phyloP scores from a whole-genome alignment of 1,284 basidiomycete species.

The Xanthoconium separans region DNA sequence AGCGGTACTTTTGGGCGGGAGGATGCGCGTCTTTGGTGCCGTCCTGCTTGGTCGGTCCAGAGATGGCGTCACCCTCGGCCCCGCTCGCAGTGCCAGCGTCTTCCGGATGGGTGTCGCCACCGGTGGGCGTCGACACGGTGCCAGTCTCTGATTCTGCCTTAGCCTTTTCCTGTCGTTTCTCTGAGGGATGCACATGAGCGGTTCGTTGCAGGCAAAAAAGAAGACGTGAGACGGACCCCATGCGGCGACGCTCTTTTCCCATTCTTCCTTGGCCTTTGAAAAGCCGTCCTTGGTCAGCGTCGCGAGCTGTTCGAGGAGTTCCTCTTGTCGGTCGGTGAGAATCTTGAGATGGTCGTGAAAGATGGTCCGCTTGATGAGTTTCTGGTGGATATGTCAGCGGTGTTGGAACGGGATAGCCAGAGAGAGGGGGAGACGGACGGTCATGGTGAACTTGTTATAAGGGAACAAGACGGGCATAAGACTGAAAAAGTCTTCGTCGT shows the following conservation, averaged over 20 bases:
- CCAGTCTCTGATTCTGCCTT: constrained; percentile 42
- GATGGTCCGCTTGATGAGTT: constrained; percentile 80
- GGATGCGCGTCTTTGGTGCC: constrained; percentile 50
- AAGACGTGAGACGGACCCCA: constrained; percentile 61
- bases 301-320: constrained; percentile 58
- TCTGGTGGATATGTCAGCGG: constrained; percentile 42
- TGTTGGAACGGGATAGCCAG: neutral
- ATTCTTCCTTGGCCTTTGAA: constrained; percentile 67
- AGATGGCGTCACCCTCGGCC: constrained; percentile 29
- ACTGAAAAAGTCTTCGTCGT: constrained; percentile 90
- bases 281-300: constrained; percentile 63
- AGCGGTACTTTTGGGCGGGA: constrained; percentile 66
- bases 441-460: constrained; percentile 92
- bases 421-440: constrained; percentile 41
- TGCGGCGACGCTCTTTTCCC: constrained; percentile 59
- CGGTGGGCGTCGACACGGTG: constrained; percentile 28
- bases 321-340: constrained; percentile 61
- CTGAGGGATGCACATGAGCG: constrained; percentile 32
- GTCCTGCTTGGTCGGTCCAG: constrained; percentile 30
- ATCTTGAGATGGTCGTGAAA: constrained; percentile 67
- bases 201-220: neutral
- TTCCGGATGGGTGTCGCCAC: constrained; percentile 43
- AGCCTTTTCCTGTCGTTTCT: constrained; percentile 59
- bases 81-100: constrained; percentile 31
- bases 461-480: constrained; percentile 86